Base-by-base conservation (phyloP, 495 filamentous ascomycete species). In the Hypoxylon trugodes region DNA sequence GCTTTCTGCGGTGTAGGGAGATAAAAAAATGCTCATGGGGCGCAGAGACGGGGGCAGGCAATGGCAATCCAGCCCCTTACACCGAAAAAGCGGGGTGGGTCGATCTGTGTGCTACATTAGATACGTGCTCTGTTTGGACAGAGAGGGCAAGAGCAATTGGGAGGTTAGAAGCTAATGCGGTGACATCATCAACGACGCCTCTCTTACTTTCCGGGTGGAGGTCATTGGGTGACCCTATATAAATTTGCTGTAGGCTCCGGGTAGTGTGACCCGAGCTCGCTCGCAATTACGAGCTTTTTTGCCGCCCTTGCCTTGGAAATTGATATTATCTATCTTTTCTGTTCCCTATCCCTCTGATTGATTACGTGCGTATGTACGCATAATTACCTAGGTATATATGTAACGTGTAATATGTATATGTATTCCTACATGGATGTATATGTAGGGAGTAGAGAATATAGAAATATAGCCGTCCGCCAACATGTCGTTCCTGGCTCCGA, bases 101-200 rank as follows among this genome's bases (percentile, higher is more conserved):
- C n/a, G 47, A 59, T 65, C 61, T 59, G 19, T 49, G 60, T 64
- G 22, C 45, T 48, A 56, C 59, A 37, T 35, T 3, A 10, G 2
- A 4, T 10, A 30, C 5, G 28, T 4, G 4, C 28, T 30, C 10
- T 30, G 28, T 30, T 5, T 10, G 10, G 4, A 30, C n/a, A 30
- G 28, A 10, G 28, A 30, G 28, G 28, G 28, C 28, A 30, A 10
- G 36, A 4, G 4, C 2, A 16, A 18, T 1, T 19, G 13, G 25
- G 43, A 21, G 43, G 25, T 25, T 40, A 46, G 28, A 30, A 30
- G 21, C 26, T 37, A 55, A 19, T 35, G 37, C 40, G 30, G 56
- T 66, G 62, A 66, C 62, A 66, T 66, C 62, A 66, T 66, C 49
- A 45, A 15, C n/a, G 30, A 41, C 43, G 33, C 35, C 25, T 16